Evolutionary conservation across 164 flowering plant genomes (phyloP), one percentile per base, ranked within the genome.

Genomic region (Amborella trichopoda): DNA sequence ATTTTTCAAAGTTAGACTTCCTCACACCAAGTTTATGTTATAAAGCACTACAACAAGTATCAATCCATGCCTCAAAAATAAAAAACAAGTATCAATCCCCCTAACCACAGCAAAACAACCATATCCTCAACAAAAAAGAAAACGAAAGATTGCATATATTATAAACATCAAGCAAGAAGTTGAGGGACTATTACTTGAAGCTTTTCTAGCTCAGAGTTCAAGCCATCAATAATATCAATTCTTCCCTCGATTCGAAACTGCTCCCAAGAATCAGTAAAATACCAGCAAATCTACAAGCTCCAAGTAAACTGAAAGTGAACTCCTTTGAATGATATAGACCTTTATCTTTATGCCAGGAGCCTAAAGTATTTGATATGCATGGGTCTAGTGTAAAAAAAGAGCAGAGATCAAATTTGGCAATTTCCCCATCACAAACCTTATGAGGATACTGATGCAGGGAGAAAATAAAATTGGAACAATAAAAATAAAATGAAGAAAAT

Each of bases 231-330:
- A 6, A 79, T 55, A 51, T 81, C 94, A 20, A 83, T 54, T 49
- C 40, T 66, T 33, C 97, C 95, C 60, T 58, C 77, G 34, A 90
- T 76, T 49, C 94, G 78, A 49, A 85, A 90, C 56, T 90, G 97
- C 77, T 90, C 97, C 97, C 97, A 90, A 18, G 97, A 67, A 18
- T 83, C 86, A 0, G 97, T 81, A 48, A 83, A 90, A 54, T 85
- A 90, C 97, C 97, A 90, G 59, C 95, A 90, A 56, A 85, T 76
- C 95, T 89, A 54, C 26, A 49, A 53, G 53, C 23, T 51, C 28
- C 44, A 42, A 2, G 19, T 1, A 37, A 57, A 40, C 3, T 16
- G 43, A 22, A 37, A 56, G 49, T n/a, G 41, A 10, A 37, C 16
- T n/a, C 14, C 9, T 14, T 8, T 0, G 11, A 8, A 9, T 30